Evolutionary conservation across 495 filamentous ascomycete species (phyloP).

Genomic region (Penicillium egyptiacum): DNA sequence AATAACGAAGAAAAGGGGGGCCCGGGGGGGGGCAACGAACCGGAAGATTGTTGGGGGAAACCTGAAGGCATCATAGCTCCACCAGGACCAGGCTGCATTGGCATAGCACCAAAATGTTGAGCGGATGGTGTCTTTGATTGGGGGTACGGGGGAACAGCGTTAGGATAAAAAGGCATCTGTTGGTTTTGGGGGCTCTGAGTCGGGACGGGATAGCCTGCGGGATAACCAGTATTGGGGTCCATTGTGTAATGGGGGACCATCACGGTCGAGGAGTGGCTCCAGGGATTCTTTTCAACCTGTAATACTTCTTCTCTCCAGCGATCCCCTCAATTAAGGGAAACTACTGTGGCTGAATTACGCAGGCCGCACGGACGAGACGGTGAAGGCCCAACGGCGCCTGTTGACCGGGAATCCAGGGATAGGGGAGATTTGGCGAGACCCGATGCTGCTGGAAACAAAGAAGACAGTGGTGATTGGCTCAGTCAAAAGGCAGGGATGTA

Average conservation of each 20-base stretch:
- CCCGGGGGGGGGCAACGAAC: constrained; percentile 32
- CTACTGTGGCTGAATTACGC: constrained; percentile 22
- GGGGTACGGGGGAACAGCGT: constrained; percentile 41
- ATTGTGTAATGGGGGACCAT: constrained; percentile 34
- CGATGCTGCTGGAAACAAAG: constrained; percentile 5
- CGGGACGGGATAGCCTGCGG: constrained; percentile 41
- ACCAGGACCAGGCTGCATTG: constrained; percentile 43
- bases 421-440: constrained; percentile 9
- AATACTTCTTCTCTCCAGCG: constrained; percentile 15
- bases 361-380: constrained; percentile 27
- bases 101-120: constrained; percentile 40
- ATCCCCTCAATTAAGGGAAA: constrained; percentile 15
- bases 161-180: constrained; percentile 43
- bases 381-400: constrained; percentile 3
- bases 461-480: constrained; percentile 27
- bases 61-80: constrained; percentile 47
- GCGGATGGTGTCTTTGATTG: constrained; percentile 33
- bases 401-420: constrained; percentile 33
- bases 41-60: constrained; percentile 42
- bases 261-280: constrained; percentile 16
- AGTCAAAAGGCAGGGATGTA: constrained; percentile 19
- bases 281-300: constrained; percentile 15
- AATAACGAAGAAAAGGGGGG: constrained; percentile 13
- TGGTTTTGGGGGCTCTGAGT: constrained; percentile 41
- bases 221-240: constrained; percentile 48